phyloP scores from a whole-genome alignment of 2,329 filamentous ascomycete genomes.

The Sporothrix pallida region DNA sequence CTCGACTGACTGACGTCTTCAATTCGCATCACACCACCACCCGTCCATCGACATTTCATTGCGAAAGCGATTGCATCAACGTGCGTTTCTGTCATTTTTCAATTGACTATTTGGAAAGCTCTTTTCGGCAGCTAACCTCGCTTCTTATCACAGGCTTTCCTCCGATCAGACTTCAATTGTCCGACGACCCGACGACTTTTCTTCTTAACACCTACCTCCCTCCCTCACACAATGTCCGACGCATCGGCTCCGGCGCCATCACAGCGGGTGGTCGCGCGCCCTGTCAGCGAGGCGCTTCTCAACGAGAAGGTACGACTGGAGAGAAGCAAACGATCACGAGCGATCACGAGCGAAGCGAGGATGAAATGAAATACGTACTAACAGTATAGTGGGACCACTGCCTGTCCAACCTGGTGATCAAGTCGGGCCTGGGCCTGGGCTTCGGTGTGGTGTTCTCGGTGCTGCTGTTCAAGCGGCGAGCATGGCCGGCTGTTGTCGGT shows the following conservation, averaged over 20 bases:
- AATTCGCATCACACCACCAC: neutral
- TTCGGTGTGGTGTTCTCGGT: slow-evolving; percentile 99
- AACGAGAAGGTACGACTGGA: slow-evolving; percentile 86
- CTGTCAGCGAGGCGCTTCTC: slow-evolving; percentile 95
- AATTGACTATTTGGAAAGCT: neutral
- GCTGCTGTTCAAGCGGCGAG: slow-evolving; percentile 94
- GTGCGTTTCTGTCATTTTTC: neutral
- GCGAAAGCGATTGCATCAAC: slow-evolving; percentile 7
- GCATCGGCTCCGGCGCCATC: slow-evolving; percentile 60
- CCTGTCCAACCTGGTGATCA: slow-evolving; percentile 95
- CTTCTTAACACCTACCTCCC: neutral
- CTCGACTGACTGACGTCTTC: neutral
- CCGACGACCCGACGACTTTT: neutral
- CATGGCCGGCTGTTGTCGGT: slow-evolving; percentile 96
- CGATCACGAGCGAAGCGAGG: no score
- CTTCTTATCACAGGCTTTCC: neutral
- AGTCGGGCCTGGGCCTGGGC: slow-evolving; percentile 91
- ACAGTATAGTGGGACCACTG: slow-evolving; percentile 88
- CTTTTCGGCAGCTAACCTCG: neutral
- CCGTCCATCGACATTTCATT: slow-evolving; percentile 6
- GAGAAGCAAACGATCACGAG: no score
- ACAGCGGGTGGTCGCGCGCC: slow-evolving; percentile 72
- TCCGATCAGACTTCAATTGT: neutral
- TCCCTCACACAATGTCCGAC: slow-evolving; percentile 57
- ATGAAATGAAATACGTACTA: slow-evolving; percentile 32